Base-by-base conservation (phyloP, 257 asterid genomes). In the Euphrasia confusa region DNA sequence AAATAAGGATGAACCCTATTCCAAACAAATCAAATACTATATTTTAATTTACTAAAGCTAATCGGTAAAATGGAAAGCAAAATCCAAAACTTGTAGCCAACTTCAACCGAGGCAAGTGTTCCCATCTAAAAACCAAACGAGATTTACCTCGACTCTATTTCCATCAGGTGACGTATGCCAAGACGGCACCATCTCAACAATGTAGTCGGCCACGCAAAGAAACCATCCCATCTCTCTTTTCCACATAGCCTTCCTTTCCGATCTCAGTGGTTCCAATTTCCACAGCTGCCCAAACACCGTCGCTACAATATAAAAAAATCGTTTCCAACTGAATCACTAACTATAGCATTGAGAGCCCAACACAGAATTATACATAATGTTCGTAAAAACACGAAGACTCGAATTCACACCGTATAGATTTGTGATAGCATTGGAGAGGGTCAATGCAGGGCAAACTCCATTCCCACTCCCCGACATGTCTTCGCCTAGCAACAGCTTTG, bases 391-490 rank as follows among this genome's bases (percentile, higher is more conserved):
- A 11, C 11, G 42, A 37, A 0, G 42, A 37, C 42, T 37, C 42
- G 8, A 37, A 37, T 45, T 55, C 49, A 37, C 83, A 92, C 98
- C 97, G 65, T 84, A 92, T 40, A 92, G 82, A 66, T 89, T 92
- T 11, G 99, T 92, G 73, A 92, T 78, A 71, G 97, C 81, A 66
- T 89, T 92, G n/a, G 99, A 92, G 76, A 92, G 83, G 53, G 99
- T 88, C 74, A 86, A 66, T 30, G 97, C 95, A 48, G 99, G 74
- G 63, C 82, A 83, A 65, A 84, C 99, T 49, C 99, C 99, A 79
- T 91, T 83, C 8, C 99, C 99, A 74, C 84, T 78, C 15, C 99
- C 99, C 68, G 99, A 92, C 99, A 92, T 92, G 58, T 92, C 99
- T 73, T 92, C 98, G 30, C 98, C 97, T 26, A 92, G 97, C 78